A percentile compares a stretch with the other conserved stretches of the same genome.
Conservation (phyloP, 2,329 filamentous ascomycete genomes). For the Fusarium beomiforme region DNA sequence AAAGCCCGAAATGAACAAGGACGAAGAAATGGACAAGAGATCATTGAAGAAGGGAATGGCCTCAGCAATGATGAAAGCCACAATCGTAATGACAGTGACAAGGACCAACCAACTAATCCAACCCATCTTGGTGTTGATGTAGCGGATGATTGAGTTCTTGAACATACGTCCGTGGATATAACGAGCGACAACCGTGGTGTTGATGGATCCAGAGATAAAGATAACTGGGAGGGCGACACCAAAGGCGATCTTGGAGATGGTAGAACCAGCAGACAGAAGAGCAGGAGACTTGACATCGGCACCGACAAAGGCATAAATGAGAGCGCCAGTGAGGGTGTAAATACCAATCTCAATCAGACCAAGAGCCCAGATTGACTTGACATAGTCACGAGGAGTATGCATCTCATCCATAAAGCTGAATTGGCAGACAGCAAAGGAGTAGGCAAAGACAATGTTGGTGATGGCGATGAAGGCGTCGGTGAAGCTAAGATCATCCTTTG, state of each 20-base stretch:
- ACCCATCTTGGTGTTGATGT: constrained; percentile 59
- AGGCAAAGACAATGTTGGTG: constrained; percentile 77
- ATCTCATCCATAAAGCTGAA: constrained; percentile 65
- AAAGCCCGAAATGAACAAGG: constrained; percentile 60
- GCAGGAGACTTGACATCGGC: constrained; percentile 71
- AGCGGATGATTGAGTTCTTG: constrained; percentile 55
- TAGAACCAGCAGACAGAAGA: constrained; percentile 68
- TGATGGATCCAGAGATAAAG: constrained; percentile 78
- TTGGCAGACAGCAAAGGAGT: constrained; percentile 64
- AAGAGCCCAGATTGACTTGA: constrained; percentile 68
- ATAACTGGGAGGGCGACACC: constrained; percentile 78
- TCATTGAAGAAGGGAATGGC: constrained; percentile 78
- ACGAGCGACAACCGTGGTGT: constrained; percentile 60
- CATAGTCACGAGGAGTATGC: constrained; percentile 58
- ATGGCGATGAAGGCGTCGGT: constrained; percentile 68
- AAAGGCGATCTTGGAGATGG: constrained; percentile 73
- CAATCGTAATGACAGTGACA: constrained; percentile 65
- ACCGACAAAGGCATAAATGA: constrained; percentile 77
- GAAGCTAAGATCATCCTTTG: constrained; percentile 57
- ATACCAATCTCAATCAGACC: constrained; percentile 70
- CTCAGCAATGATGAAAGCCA: constrained; percentile 77
- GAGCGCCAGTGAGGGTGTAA: constrained; percentile 72
- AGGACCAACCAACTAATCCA: constrained; percentile 69
- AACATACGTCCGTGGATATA: constrained; percentile 59
- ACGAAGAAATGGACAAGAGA: constrained; percentile 65